phyloP scores from a whole-genome alignment of 208 protist species.

The Vickermania spadyakhi region DNA sequence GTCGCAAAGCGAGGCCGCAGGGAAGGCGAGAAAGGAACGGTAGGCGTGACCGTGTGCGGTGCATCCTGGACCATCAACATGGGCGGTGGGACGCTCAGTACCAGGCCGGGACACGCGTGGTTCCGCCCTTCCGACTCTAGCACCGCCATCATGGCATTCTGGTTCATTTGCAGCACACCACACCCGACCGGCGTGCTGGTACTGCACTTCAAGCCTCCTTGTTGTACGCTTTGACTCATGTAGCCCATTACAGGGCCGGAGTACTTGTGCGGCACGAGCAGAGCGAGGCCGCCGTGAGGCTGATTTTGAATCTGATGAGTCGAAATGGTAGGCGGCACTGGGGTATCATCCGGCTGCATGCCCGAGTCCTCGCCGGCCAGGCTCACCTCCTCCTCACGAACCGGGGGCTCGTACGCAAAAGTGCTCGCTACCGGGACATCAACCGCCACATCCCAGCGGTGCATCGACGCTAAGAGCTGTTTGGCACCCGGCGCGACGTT shows the following conservation, averaged over 20 bases:
- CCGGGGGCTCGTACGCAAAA: not conserved
- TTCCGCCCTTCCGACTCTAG: not conserved
- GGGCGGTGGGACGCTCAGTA: not conserved
- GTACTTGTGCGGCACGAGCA: not conserved
- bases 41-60: not conserved
- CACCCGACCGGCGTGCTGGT: not conserved
- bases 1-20: constrained; percentile 15
- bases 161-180: not conserved
- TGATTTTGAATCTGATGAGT: not conserved
- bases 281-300: not conserved
- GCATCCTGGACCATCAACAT: not conserved
- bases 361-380: not conserved
- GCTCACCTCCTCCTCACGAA: not conserved
- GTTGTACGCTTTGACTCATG: not conserved
- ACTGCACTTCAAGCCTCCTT: not conserved
- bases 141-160: not conserved
- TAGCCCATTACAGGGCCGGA: not conserved
- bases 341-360: not conserved
- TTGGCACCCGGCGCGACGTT: not conserved
- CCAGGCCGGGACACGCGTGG: not conserved
- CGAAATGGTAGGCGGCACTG: not conserved
- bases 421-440: not conserved
- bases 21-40: not conserved
- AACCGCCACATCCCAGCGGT: not conserved
- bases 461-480: not conserved